These are phyloP conservation scores for Ganoderma boninense DNA, from an alignment of 1,284 basidiomycete genomes.

Conservation along the genomic window DNA sequence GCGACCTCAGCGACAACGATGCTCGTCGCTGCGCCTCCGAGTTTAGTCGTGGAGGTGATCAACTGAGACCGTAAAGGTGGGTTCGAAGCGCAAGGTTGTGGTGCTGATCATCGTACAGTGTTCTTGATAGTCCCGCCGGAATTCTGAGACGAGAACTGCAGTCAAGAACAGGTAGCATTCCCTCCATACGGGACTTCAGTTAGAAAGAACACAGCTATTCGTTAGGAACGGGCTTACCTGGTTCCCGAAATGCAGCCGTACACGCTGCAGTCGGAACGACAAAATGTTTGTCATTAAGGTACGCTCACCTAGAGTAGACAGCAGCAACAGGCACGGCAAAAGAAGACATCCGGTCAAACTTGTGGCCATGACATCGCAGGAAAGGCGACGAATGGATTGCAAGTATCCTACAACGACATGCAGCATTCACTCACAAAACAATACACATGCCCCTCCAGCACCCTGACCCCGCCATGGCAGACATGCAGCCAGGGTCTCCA, in stretches of 20 bases:
- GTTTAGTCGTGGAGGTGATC: slow-evolving; percentile 18
- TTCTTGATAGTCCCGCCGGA: background rate
- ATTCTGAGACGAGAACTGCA: background rate
- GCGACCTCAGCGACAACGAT: slow-evolving; percentile 24
- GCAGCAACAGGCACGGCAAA: too few species aligned
- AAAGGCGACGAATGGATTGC: background rate
- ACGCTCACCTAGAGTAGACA: too few species aligned
- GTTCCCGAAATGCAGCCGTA: too few species aligned
- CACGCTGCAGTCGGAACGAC: too few species aligned
- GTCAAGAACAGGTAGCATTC: background rate
- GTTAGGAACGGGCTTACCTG: too few species aligned
- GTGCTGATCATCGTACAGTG: background rate
- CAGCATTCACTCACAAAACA: background rate
- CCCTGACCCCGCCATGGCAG: background rate
- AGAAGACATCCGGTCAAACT: background rate
- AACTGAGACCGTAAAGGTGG: background rate
- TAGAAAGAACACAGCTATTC: too few species aligned
- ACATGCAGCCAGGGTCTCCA: background rate
- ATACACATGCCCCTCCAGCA: background rate
- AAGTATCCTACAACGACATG: background rate
- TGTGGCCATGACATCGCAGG: background rate
- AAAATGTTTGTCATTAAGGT: too few species aligned
- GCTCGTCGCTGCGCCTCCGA: slow-evolving; percentile 25
- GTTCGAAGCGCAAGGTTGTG: background rate
- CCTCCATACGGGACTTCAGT: background rate